These are phyloP conservation scores for Backusella mclennaniae DNA, from an alignment of 192 early-diverging fungal genomes.

Conservation along the genomic window DNA sequence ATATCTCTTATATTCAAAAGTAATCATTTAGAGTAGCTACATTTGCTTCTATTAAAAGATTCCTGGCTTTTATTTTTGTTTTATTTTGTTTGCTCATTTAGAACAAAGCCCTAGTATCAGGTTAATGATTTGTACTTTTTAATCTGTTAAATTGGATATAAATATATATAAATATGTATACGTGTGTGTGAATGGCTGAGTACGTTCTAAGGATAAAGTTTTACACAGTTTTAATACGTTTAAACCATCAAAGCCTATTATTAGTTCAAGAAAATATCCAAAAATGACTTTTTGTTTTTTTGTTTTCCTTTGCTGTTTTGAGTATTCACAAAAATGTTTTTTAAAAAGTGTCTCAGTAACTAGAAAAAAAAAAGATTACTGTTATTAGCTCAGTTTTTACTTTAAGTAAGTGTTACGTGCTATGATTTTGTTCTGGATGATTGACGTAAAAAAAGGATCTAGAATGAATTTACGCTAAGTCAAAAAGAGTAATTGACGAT, in stretches of 20 bases:
- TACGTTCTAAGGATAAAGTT: not conserved
- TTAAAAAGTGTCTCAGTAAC: not conserved
- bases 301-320: not conserved
- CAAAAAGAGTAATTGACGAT: not conserved
- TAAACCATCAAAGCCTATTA: not conserved
- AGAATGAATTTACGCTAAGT: not conserved
- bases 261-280: not conserved
- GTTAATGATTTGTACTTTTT: not conserved
- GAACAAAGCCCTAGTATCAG: not conserved
- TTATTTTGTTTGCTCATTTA: not conserved
- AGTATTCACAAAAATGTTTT: not conserved
- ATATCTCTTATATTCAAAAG: not conserved
- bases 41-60: not conserved
- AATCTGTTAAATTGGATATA: not conserved
- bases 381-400: not conserved
- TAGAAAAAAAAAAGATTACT: not conserved
- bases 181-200: not conserved
- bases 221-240: not conserved
- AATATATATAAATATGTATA: not conserved
- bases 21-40: not conserved
- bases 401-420: not conserved
- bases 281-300: not conserved
- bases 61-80: not conserved
- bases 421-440: not conserved
- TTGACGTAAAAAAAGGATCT: not conserved